Percentiles rank a stretch among this genome's conserved stretches.
Evolutionary conservation across 2,329 filamentous ascomycete genomes (phyloP).

Genomic region (Botrytis porri): DNA sequence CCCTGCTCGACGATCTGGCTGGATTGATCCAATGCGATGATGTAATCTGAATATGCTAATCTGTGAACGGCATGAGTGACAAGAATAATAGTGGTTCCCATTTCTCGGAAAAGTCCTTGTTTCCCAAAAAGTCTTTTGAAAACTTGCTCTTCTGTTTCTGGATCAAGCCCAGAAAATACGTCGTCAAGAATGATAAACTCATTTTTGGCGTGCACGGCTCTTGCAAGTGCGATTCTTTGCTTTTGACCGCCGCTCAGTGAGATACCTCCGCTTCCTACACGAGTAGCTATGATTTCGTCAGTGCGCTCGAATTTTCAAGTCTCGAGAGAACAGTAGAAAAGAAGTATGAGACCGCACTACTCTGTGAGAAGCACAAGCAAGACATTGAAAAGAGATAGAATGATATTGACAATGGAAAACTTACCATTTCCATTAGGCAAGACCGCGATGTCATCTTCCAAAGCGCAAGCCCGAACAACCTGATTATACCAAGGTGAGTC

Average conservation of each 20-base stretch:
- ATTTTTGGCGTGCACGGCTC: slow-evolving; percentile 44
- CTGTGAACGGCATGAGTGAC: slow-evolving; percentile 39
- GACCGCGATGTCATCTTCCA: slow-evolving; percentile 60
- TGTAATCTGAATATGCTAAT: slow-evolving; percentile 41
- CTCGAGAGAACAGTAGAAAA: background rate
- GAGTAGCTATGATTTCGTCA: slow-evolving; percentile 25
- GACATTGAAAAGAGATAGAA: background rate
- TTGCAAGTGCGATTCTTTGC: slow-evolving; percentile 55
- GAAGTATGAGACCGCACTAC: background rate
- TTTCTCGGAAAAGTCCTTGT: slow-evolving; percentile 27
- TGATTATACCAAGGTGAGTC: slow-evolving; percentile 59
- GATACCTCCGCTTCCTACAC: slow-evolving; percentile 37
- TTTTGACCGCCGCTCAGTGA: slow-evolving; percentile 38
- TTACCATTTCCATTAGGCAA: slow-evolving; percentile 58
- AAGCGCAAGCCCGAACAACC: slow-evolving; percentile 63
- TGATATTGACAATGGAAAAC: slow-evolving; percentile 47
- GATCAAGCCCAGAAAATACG: slow-evolving; percentile 35
- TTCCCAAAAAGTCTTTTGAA: slow-evolving; percentile 29
- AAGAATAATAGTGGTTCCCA: slow-evolving; percentile 41
- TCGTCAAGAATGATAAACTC: slow-evolving; percentile 36
- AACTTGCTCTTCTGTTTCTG: slow-evolving; percentile 31
- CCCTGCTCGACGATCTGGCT: slow-evolving; percentile 41
- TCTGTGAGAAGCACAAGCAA: background rate
- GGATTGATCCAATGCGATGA: slow-evolving; percentile 40
- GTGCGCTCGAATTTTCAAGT: background rate